A percentile compares a stretch with the other conserved stretches of the same genome.
These are phyloP conservation scores for Wickerhamiella domercqiae DNA, from an alignment of 805 yeast genomes.

Conservation along the genomic window DNA sequence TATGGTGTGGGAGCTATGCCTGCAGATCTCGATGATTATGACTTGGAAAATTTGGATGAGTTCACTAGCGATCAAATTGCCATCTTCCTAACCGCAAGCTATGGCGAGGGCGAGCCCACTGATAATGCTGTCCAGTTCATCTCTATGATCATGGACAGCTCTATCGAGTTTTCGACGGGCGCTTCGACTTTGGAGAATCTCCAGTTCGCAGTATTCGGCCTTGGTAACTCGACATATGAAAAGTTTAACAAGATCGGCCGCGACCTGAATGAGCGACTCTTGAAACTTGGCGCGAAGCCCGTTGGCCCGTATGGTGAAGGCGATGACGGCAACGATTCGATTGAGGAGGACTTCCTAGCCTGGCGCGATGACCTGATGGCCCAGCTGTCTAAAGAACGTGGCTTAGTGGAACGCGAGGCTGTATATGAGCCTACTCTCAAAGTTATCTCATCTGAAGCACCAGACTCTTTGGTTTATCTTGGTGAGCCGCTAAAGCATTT, in stretches of 20 bases:
- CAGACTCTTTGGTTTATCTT: constrained; percentile 35
- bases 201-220: constrained; percentile 66
- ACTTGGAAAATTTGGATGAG: constrained; percentile 57
- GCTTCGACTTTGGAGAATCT: constrained; percentile 34
- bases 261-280: constrained; percentile 34
- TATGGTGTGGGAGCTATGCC: constrained; percentile 72
- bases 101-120: constrained; percentile 98
- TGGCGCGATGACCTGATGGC: constrained; percentile 80
- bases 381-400: constrained; percentile 43
- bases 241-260: constrained; percentile 71
- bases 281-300: constrained; percentile 52
- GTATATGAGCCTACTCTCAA: constrained; percentile 54
- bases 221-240: constrained; percentile 92
- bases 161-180: constrained; percentile 32
- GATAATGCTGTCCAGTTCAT: constrained; percentile 79
- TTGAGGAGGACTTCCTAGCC: constrained; percentile 85
- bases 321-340: constrained; percentile 87
- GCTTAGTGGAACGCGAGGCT: constrained; percentile 66
- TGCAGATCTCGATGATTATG: constrained; percentile 80
- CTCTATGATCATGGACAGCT: constrained; percentile 42
- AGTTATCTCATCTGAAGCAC: constrained; percentile 17
- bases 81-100: constrained; percentile 75
- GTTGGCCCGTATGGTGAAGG: constrained; percentile 78
- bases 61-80: constrained; percentile 44
- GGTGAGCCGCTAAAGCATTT: constrained; percentile 70